Base-by-base conservation (phyloP, 805 yeast species). In the Kuraishia cidri region DNA sequence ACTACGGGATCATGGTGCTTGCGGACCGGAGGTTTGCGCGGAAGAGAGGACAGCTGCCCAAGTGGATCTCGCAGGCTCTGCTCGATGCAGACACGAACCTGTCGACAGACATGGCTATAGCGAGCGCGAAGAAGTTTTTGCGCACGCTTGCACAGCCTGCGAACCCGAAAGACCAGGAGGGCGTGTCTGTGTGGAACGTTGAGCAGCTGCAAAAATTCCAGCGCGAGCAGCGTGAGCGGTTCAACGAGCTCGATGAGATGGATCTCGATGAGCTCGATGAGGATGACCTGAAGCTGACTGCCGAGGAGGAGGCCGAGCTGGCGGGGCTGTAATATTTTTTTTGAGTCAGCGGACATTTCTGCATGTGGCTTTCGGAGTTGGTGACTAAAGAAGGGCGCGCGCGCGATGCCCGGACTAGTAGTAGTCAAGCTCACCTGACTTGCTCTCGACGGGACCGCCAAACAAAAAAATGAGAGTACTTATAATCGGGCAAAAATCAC, bases 31-130 rank as follows among this genome's bases (percentile, higher is more conserved):
- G 99, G 52, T 92, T 92, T 55, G 72, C 88, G 1, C 71, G 85
- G 43, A 92, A 90, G 58, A 77, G 84, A 46, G 70, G 63, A 27
- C 98, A 92, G 54, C 59, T 92, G 23, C 99, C 99, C 0, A 88
- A 85, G 54, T 92, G 99, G 99, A 92, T 92, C 28, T 81, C 87
- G 0, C 97, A 92, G 51, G 97, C 88, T 2, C 65, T 92, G 32
- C 64, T 80, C 10, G 97, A 92, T 53, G 88, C 96, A 0, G 97
- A 94, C 50, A 72, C 82, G 2, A 90, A 88, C 47, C 61, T 90
- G 33, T 86, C 97, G 0, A 92, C 97, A 0, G 99, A 92, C 59
- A 90, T 92, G 96, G 97, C 97, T 0, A 68, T 92, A 34, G 94
- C 97, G 0, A 78, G 82, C 36, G 95, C 97, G 1, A 88, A 85